phyloP scores from a whole-genome alignment of 768 basidiomycete species.

The Boletus subparvulus region DNA sequence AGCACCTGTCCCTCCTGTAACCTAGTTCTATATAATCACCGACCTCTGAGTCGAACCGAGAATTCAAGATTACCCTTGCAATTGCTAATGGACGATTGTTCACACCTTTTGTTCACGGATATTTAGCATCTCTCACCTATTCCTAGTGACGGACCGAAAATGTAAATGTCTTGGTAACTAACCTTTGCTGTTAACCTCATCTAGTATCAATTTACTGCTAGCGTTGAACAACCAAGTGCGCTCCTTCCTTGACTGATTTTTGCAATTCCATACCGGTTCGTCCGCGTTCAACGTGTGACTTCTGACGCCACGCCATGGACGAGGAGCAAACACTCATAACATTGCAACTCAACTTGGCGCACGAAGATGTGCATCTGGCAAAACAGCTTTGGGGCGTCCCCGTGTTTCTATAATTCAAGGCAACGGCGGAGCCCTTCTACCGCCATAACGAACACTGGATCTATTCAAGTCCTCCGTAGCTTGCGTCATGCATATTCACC shows the following conservation, averaged over 20 bases:
- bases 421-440: slow-evolving; percentile 31
- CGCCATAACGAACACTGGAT: no score
- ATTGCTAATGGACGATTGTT: not conserved
- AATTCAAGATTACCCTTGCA: not conserved
- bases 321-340: slow-evolving; percentile 14
- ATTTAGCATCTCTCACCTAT: not conserved
- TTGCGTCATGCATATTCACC: slow-evolving; percentile 65
- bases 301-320: not conserved
- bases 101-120: not conserved
- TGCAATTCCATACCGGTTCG: not conserved
- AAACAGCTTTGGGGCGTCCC: slow-evolving; percentile 33
- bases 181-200: no score
- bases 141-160: not conserved
- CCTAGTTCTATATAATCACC: not conserved
- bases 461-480: slow-evolving; percentile 18
- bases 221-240: not conserved
- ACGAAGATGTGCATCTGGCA: slow-evolving; percentile 26
- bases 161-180: no score
- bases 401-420: not conserved
- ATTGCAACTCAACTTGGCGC: slow-evolving; percentile 29
- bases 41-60: not conserved
- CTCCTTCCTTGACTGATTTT: not conserved
- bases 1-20: not conserved
- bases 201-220: no score
- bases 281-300: not conserved